These are phyloP conservation scores for Annulohypoxylon maeteangense DNA, from an alignment of 495 filamentous ascomycete species.

Conservation along the genomic window DNA sequence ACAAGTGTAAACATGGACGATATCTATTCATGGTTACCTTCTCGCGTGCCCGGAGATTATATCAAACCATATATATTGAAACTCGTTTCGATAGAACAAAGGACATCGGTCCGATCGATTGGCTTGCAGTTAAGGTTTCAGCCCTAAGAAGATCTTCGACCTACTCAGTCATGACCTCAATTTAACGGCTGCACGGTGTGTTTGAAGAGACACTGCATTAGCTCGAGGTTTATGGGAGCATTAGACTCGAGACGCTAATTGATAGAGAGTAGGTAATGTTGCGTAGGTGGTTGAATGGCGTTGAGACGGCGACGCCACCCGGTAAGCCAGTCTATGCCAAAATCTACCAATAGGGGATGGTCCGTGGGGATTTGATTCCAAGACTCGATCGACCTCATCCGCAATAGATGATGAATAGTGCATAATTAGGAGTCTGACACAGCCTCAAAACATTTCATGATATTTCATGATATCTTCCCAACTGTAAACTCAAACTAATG, in stretches of 20 bases:
- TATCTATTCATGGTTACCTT: not conserved
- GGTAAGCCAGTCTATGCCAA: not conserved
- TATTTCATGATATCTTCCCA: not conserved
- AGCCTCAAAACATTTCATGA: not conserved
- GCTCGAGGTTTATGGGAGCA: not conserved
- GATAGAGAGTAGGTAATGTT: not conserved
- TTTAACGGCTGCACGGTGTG: slow-evolving; percentile 13
- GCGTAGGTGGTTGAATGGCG: slow-evolving; percentile 12
- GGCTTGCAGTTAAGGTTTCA: slow-evolving; percentile 19
- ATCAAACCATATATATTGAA: slow-evolving; percentile 27
- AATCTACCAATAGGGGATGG: slow-evolving; percentile 5
- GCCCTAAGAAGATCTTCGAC: slow-evolving; percentile 19
- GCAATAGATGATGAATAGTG: slow-evolving; percentile 3
- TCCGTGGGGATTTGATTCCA: not conserved
- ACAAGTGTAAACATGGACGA: not conserved
- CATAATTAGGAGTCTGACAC: slow-evolving; percentile 16
- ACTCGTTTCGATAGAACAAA: slow-evolving; percentile 26
- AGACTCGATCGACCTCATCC: slow-evolving; percentile 26
- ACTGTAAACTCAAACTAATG: not conserved
- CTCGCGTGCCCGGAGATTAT: slow-evolving; percentile 14
- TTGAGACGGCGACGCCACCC: slow-evolving; percentile 11
- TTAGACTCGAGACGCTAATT: not conserved
- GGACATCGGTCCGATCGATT: slow-evolving; percentile 15
- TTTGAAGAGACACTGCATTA: slow-evolving; percentile 18
- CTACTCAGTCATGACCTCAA: not conserved